phyloP scores from a whole-genome alignment of 306 rosid species.

The Hippophae gyantsensis region DNA sequence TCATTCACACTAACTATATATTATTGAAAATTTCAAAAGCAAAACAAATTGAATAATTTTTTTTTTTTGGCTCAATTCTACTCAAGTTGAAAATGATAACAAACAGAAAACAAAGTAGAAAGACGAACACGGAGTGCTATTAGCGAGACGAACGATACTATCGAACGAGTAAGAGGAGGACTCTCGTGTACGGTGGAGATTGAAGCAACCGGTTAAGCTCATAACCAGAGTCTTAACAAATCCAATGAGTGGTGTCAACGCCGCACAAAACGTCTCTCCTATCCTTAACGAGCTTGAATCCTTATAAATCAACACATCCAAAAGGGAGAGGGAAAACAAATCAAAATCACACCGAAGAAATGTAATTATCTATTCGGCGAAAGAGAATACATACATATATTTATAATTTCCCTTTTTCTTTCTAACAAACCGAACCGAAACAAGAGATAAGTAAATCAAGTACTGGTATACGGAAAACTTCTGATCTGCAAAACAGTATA shows the following conservation, averaged over 20 bases:
- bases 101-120: constrained; percentile 14
- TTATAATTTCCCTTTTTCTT: too few relatives aligned
- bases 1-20: constrained; percentile 55
- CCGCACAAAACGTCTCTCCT: constrained; percentile 34
- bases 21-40: neutral
- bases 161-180: constrained; percentile 16
- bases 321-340: neutral
- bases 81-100: neutral
- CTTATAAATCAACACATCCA: constrained; percentile 6
- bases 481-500: too few relatives aligned
- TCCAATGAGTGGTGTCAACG: constrained; percentile 36
- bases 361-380: too few relatives aligned
- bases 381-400: too few relatives aligned
- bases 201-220: constrained; percentile 40
- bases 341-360: neutral
- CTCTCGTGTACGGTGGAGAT: constrained; percentile 4
- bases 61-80: neutral
- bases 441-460: too few relatives aligned
- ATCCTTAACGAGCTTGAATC: constrained; percentile 29
- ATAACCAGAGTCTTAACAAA: constrained; percentile 28
- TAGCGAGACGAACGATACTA: constrained; percentile 43
- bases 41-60: neutral
- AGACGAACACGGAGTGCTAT: constrained; percentile 43
- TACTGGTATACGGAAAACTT: too few relatives aligned
- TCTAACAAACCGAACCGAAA: too few relatives aligned